Conservation (phyloP, 495 filamentous ascomycete species). For the Penicillium simplicissimum region DNA sequence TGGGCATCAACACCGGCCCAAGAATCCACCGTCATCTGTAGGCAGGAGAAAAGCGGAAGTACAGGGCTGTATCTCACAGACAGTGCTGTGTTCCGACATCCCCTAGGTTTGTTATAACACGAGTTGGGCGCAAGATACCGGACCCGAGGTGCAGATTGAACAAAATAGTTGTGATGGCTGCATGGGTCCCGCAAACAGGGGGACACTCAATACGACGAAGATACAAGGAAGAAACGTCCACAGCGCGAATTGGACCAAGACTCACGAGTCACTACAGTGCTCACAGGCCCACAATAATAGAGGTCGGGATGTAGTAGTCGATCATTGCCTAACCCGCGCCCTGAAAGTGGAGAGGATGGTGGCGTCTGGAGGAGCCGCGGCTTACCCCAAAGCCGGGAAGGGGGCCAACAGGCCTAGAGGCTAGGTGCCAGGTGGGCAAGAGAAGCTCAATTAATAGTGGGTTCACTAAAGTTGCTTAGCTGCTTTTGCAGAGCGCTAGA, state of each 20-base stretch:
- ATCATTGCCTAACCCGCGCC: neutral
- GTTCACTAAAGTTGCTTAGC: neutral
- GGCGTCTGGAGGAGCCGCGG: neutral
- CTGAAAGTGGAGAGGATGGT: neutral
- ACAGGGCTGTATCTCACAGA: neutral
- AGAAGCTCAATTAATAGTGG: neutral
- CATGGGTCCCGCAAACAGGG: too few species aligned
- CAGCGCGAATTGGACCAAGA: neutral
- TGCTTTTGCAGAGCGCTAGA: neutral
- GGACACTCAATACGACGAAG: neutral
- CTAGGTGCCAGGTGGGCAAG: too few species aligned
- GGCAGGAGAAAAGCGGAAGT: neutral
- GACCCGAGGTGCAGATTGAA: too few species aligned
- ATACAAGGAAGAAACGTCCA: neutral
- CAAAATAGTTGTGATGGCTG: too few species aligned
- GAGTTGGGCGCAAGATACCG: too few species aligned
- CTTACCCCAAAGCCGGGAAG: neutral
- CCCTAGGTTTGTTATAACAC: neutral
- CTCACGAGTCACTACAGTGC: too few species aligned
- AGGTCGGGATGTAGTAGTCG: neutral
- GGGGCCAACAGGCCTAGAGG: neutral
- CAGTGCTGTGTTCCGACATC: neutral
- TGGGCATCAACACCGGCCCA: neutral
- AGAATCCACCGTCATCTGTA: neutral
- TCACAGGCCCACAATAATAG: neutral